Evolutionary conservation across 495 filamentous ascomycete genomes (phyloP), one percentile per base, ranked within the genome.

Genomic region (Lichina pygmaea): DNA sequence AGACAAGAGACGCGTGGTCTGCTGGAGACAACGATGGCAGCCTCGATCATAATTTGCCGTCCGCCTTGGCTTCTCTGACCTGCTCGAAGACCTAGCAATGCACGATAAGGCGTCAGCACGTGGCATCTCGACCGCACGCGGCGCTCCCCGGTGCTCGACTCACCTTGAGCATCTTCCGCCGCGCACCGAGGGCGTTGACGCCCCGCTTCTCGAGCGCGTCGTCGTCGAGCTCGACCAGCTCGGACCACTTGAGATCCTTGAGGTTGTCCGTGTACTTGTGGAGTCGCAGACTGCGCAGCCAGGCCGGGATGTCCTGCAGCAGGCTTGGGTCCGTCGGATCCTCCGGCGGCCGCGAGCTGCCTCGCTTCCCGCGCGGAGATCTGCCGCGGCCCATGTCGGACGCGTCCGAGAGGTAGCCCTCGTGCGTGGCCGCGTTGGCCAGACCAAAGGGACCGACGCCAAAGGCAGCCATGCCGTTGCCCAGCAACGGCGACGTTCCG

Each of bases 261-360:
- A 97, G 62, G 56, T 95, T 86, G 51, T 97, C 89, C 34, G 89
- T 97, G 61, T 97, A 97, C 65, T 97, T 97, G 65, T 97, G 89
- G 52, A 97, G 66, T 48, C 89, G 75, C 54, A 95, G 66, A 58
- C 82, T 94, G 62, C 89, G 76, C 57, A 97, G 67, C 89, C 89
- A 97, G 58, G 72, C 76, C 50, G 91, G 86, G 52, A 97, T 93
- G 57, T 97, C 89, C 65, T 91, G 82, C 58, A 97, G 66, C 51
- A 97, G 72, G 41, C 66, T 72, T 8, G 81, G 78, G 57, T 97
- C 91, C 10, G 86, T 94, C 8, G 89, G 89, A 55, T 97, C 89
- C 64, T 97, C 89, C 38, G 89, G 89, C 33, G 89, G 89, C 69
- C 94, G 94, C 39, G 83, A 93, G 62, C 78, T 94, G 51, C 91